A percentile compares a stretch with the other conserved stretches of the same genome.
These are phyloP conservation scores for Lipomyces yamanashiensis DNA, from an alignment of 805 yeast genomes.

Conservation along the genomic window DNA sequence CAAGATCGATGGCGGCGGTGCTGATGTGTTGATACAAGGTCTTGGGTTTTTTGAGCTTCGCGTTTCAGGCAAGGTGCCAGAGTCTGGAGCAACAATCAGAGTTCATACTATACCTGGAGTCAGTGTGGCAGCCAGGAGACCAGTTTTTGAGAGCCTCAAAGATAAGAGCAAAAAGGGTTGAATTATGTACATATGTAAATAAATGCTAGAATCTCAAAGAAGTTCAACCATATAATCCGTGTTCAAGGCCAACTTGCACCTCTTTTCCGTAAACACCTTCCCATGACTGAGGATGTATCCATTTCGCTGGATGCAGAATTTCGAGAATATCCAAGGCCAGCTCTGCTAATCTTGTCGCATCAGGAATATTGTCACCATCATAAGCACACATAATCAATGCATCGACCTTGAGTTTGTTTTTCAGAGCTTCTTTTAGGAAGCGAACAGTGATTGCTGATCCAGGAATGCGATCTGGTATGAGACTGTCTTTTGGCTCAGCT, in stretches of 20 bases:
- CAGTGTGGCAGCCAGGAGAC: conserved; percentile 38
- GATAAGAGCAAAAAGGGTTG: neutral
- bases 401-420: conserved; percentile 37
- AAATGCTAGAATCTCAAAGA: neutral
- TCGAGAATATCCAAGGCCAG: conserved; percentile 45
- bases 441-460: conserved; percentile 46
- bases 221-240: conserved; percentile 69
- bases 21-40: conserved; percentile 42
- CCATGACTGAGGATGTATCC: conserved; percentile 79
- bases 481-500: neutral
- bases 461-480: conserved; percentile 37
- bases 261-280: conserved; percentile 79
- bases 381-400: conserved; percentile 68
- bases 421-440: conserved; percentile 33
- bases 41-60: conserved; percentile 45
- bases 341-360: conserved; percentile 61
- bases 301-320: conserved; percentile 36
- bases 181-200: neutral
- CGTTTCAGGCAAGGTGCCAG: conserved; percentile 42
- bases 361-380: conserved; percentile 86
- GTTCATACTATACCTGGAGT: conserved; percentile 40
- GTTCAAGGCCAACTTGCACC: conserved; percentile 70
- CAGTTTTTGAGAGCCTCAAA: conserved; percentile 21
- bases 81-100: conserved; percentile 38
- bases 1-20: conserved; percentile 34